Conservation (phyloP, 345 rosid species). For the Salix caprea region DNA sequence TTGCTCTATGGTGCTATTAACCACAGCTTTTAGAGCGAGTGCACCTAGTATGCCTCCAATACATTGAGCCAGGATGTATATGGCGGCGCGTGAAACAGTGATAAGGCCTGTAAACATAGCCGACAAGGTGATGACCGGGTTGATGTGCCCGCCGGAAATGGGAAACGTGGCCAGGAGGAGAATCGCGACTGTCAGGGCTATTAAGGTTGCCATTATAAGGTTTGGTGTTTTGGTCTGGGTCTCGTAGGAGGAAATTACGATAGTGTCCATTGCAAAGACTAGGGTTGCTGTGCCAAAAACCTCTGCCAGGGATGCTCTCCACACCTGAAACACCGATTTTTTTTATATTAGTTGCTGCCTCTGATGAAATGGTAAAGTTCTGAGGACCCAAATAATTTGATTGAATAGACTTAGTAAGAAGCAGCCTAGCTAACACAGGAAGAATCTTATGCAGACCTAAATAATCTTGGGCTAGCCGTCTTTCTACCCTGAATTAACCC, state of each 20-base stretch:
- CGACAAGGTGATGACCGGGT: constrained; percentile 30
- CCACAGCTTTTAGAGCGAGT: constrained; percentile 24
- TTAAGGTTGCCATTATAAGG: constrained; percentile 15
- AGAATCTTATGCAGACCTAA: too few species aligned
- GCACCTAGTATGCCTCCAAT: constrained; percentile 36
- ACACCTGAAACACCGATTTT: constrained; percentile 6
- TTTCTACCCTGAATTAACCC: too few species aligned
- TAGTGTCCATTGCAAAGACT: constrained; percentile 18
- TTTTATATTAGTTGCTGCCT: too few species aligned
- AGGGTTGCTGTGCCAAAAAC: constrained; percentile 19
- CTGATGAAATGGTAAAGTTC: too few species aligned
- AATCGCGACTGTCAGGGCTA: constrained; percentile 11
- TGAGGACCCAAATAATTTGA: too few species aligned
- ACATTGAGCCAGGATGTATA: constrained; percentile 38
- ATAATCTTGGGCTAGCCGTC: too few species aligned
- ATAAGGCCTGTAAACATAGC: constrained; percentile 30
- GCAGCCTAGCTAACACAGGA: too few species aligned
- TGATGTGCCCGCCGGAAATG: constrained; percentile 43
- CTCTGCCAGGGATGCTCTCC: constrained; percentile 27
- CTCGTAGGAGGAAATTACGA: constrained; percentile 22
- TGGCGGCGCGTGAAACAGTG: constrained; percentile 18
- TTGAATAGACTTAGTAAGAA: too few species aligned
- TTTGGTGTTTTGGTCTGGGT: constrained; percentile 16
- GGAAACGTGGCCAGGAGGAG: constrained; percentile 29
- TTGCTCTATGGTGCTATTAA: constrained; percentile 15